phyloP scores from a whole-genome alignment of 192 early-diverging fungal genomes.

The Jimgerdemannia lactiflua region DNA sequence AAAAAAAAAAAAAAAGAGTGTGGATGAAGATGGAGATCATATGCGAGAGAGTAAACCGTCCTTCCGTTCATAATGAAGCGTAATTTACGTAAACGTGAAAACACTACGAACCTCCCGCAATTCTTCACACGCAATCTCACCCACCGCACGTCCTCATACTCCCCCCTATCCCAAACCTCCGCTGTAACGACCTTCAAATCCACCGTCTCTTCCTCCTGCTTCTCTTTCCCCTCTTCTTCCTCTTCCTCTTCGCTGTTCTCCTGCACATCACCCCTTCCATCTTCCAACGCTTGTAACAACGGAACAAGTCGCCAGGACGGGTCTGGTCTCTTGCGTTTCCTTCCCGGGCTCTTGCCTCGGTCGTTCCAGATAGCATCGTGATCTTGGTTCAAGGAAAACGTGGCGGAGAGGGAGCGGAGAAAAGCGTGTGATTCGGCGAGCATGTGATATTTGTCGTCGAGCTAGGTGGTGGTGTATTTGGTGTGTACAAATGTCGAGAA shows the following conservation, averaged over 20 bases:
- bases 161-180: not conserved
- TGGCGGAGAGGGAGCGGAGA: not conserved
- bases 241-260: not conserved
- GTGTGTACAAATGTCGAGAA: too few species aligned
- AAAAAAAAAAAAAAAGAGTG: not conserved
- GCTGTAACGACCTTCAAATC: not conserved
- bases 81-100: too few species aligned
- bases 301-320: not conserved
- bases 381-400: not conserved
- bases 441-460: not conserved
- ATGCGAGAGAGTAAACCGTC: not conserved
- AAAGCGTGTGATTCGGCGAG: not conserved
- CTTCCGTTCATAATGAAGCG: too few species aligned
- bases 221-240: not conserved
- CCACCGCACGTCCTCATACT: not conserved
- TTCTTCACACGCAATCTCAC: not conserved
- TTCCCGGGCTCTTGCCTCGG: not conserved
- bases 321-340: not conserved
- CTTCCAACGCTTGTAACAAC: not conserved
- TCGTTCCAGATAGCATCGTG: not conserved
- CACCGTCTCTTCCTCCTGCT: not conserved
- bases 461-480: not conserved
- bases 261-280: not conserved
- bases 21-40: not conserved
- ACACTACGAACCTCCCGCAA: not conserved